Evolutionary conservation across 2,329 filamentous ascomycete species (phyloP), one percentile per base, ranked within the genome.

Genomic region (Trichophyton mentagrophytes): DNA sequence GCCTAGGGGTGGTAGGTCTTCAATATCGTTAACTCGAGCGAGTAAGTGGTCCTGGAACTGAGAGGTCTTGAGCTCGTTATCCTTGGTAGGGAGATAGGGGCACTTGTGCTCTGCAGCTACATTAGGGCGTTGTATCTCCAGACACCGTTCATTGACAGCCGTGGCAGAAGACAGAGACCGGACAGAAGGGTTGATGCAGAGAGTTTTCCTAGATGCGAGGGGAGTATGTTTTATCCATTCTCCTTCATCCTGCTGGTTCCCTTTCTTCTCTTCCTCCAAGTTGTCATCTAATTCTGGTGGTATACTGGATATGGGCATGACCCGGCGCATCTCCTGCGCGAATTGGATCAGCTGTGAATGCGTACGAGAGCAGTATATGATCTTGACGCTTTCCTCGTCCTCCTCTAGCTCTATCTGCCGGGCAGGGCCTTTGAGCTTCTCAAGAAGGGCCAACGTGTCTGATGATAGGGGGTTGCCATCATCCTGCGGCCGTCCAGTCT

Each of bases 311-410:
- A 90, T 89, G 62, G 95, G 84, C 0, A 76, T 76, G n/a, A 95
- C 88, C 30, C 89, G 84, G 1, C 86, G 83, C 57, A 96, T 76
- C 71, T 96, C 91, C 47, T 85, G 82, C 17, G 92, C 85, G 72
- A 96, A 95, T 69, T 96, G 91, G 0, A 87, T 87, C 13, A 96
- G 76, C 69, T 96, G 91, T 2, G 91, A 96, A 72, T 96, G 91
- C 0, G 91, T 96, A 69, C 91, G 83, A 6, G 91, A 96, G 61
- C 90, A 93, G 74, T 92, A 96, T 72, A 89, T 95, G 58, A 96
- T 88, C 79, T 92, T 95, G 58, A 87, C 78, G 65, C 87, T 84
- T 60, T 89, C 83, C 11, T 82, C 78, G 6, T 80, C 72, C 42
- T 78, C 73, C 4, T 79, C 58, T 6, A 51, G 17, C 7, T 53